Conservation (phyloP, 768 basidiomycete species). For the Boletus reticulatus region DNA sequence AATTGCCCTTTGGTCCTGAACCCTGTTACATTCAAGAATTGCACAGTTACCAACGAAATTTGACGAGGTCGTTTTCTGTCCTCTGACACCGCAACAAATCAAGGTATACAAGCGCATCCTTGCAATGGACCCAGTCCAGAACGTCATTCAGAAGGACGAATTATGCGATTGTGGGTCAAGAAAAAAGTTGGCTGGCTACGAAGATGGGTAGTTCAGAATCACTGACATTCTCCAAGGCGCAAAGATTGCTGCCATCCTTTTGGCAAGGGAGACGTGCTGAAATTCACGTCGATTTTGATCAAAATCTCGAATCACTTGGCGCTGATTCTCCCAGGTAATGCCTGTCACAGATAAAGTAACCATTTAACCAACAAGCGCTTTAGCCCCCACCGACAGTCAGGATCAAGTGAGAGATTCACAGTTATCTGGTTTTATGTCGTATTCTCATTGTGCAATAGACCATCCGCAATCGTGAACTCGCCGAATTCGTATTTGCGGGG, state of each 20-base stretch:
- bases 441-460: constrained; percentile 27
- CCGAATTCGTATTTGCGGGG: constrained; percentile 61
- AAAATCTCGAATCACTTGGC: constrained; percentile 89
- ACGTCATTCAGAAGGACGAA: constrained; percentile 69
- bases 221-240: constrained; percentile 40
- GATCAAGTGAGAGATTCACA: constrained; percentile 52
- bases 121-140: constrained; percentile 61
- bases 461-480: constrained; percentile 58
- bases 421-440: not conserved
- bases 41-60: constrained; percentile 79
- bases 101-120: constrained; percentile 72
- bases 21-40: not conserved
- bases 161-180: constrained; percentile 68
- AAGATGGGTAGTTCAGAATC: not conserved
- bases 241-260: constrained; percentile 56
- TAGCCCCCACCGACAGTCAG: constrained; percentile 64
- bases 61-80: constrained; percentile 94
- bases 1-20: not conserved
- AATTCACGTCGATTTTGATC: constrained; percentile 77
- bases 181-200: constrained; percentile 43
- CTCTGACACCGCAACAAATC: constrained; percentile 69
- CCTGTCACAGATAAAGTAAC: not conserved
- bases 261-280: constrained; percentile 57
- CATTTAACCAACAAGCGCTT: not conserved
- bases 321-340: constrained; percentile 76